Conservation (phyloP, 139 green algal species). For the Chloropicon primus region DNA sequence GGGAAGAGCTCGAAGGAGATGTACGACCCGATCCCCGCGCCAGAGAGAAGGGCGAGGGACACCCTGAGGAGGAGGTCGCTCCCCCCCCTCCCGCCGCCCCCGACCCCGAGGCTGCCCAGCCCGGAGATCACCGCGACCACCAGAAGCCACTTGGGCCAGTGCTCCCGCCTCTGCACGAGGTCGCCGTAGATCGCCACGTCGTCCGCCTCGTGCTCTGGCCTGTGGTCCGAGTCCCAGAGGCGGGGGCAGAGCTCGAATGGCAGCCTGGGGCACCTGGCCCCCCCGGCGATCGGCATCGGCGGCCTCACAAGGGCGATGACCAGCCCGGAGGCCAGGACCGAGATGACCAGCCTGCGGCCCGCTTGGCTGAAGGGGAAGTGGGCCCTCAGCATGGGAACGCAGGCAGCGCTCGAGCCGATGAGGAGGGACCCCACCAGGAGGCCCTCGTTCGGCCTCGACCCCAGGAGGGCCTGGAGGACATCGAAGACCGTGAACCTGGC, state of each 20-base stretch:
- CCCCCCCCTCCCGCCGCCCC: constrained; percentile 2
- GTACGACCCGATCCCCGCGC: constrained; percentile 49
- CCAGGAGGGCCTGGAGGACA: constrained; percentile 37
- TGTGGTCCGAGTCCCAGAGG: constrained; percentile 63
- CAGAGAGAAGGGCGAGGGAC: constrained; percentile 3
- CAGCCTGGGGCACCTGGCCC: constrained; percentile 56
- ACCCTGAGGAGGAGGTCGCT: neutral
- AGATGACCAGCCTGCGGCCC: constrained; percentile 20
- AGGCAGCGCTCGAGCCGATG: constrained; percentile 29
- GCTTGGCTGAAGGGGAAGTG: constrained; percentile 34
- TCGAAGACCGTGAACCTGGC: constrained; percentile 81
- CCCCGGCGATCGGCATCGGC: constrained; percentile 49
- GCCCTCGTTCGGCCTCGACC: constrained; percentile 54
- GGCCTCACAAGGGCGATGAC: constrained; percentile 32
- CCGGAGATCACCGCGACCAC: constrained; percentile 30
- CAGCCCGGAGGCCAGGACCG: neutral
- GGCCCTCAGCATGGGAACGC: constrained; percentile 46
- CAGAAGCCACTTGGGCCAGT: constrained; percentile 80
- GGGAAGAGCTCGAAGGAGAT: constrained; percentile 77
- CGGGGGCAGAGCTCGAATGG: constrained; percentile 65
- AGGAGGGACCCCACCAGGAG: constrained; percentile 62
- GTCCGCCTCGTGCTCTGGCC: constrained; percentile 53
- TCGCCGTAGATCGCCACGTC: constrained; percentile 65
- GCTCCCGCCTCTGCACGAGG: constrained; percentile 28
- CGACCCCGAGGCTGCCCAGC: constrained; percentile 19